Conservation (phyloP, 1,284 basidiomycete genomes). For the Megacollybia platyphylla region DNA sequence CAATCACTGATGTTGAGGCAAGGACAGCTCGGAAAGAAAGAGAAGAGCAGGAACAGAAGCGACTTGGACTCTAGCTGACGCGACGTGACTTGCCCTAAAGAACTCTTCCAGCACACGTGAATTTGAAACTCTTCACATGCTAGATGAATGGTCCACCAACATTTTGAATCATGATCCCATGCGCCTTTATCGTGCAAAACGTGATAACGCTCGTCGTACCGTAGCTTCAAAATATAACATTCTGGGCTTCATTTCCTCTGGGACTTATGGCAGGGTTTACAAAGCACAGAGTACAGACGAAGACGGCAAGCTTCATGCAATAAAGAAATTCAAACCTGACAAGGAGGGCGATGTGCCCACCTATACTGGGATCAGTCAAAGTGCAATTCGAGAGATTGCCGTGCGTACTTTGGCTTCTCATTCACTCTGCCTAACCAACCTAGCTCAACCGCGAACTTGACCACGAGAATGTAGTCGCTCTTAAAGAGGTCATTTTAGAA, state of each 20-base stretch:
- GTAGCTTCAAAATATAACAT: slow-evolving; percentile 83
- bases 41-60: slow-evolving; percentile 39
- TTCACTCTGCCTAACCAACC: background rate
- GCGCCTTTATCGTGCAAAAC: slow-evolving; percentile 73
- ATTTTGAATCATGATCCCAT: slow-evolving; percentile 56
- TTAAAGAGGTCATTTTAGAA: slow-evolving; percentile 92
- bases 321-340: slow-evolving; percentile 99
- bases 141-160: slow-evolving; percentile 24
- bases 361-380: slow-evolving; percentile 97
- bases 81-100: too few species aligned
- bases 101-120: too few species aligned
- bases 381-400: slow-evolving; percentile 91
- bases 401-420: slow-evolving; percentile 30
- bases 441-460: slow-evolving; percentile 89
- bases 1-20: slow-evolving; percentile 48
- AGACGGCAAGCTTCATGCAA: slow-evolving; percentile 69
- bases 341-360: slow-evolving; percentile 91
- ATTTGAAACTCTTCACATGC: background rate
- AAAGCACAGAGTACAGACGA: slow-evolving; percentile 78
- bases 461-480: slow-evolving; percentile 85
- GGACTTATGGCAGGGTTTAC: slow-evolving; percentile 97
- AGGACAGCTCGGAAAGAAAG: slow-evolving; percentile 42
- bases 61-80: slow-evolving; percentile 29
- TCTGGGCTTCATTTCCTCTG: slow-evolving; percentile 94
- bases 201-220: slow-evolving; percentile 53